Base-by-base conservation (phyloP, 768 basidiomycete species). In the Crepidotus variabilis region DNA sequence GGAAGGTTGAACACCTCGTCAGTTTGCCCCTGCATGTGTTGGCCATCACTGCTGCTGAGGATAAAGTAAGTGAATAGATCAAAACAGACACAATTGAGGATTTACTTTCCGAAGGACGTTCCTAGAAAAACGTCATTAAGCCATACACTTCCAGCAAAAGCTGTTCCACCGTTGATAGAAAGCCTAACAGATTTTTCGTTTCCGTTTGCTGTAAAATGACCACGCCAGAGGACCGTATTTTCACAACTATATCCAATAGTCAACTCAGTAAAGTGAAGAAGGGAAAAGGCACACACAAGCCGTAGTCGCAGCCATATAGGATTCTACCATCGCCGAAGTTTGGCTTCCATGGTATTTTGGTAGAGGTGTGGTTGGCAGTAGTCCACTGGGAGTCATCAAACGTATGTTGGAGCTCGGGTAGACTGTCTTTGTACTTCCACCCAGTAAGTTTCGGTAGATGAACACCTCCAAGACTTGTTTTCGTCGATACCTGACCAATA, bases 301-400 rank as follows among this genome's bases (percentile, higher is more conserved):
- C 88, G 68, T 94, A 94, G 69, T 93, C 92, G 64, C 90, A 92
- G 0, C 89, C 90, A 68, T 90, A 92, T 24, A 94, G 71, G n/a
- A 92, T 73, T 35, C 87, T 75, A 1, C 88, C 88, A 59, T 90
- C 87, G 1, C 88, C 88, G 60, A 87, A 89, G 58, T 80, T 73
- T 3, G 87, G 87, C 62, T 84, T 83, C 50, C 75, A 75, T 1
- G 88, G 86, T 55, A 87, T 85, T 60, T 88, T 90, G 24, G 92
- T 92, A 20, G 75, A 78, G n/a, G 78, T 88, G 57, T 85, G 85
- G 62, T 90, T 78, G 14, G 89, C 91, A 54, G 77, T 62, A 8
- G 74, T 76, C 91, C 90, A 94, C 2, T 61, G 55, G 1, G 72
- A 68, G 67, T 94, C 92, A 60, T 83, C 79, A 64, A 85, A 94